These are phyloP conservation scores for Paecilomyces niveus DNA, from an alignment of 2,329 filamentous ascomycete genomes.

Conservation along the genomic window DNA sequence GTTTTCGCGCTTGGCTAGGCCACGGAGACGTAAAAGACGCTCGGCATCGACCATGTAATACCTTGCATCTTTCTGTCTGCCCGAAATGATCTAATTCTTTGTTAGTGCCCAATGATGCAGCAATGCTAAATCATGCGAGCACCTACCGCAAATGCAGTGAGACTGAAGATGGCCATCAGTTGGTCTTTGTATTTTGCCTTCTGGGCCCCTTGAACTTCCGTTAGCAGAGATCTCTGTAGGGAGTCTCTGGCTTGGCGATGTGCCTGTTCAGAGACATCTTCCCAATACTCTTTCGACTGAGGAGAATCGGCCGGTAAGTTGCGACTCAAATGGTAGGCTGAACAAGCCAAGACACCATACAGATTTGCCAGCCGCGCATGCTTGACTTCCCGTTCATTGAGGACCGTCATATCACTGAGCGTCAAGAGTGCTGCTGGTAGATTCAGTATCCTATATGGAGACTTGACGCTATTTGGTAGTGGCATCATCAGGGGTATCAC, in stretches of 20 bases:
- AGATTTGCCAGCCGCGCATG: slow-evolving; percentile 25
- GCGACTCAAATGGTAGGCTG: slow-evolving; percentile 18
- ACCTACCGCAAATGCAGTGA: slow-evolving; percentile 26
- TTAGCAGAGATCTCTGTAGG: slow-evolving; percentile 22
- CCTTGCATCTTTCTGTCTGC: slow-evolving; percentile 25
- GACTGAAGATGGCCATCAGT: slow-evolving; percentile 27
- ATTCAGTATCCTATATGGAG: slow-evolving; percentile 27
- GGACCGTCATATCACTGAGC: slow-evolving; percentile 22
- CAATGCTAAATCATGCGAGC: neutral
- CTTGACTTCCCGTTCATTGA: slow-evolving; percentile 17
- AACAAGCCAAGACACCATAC: slow-evolving; percentile 21
- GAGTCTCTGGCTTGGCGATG: slow-evolving; percentile 23
- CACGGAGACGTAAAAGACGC: slow-evolving; percentile 27
- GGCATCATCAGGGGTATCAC: slow-evolving; percentile 25
- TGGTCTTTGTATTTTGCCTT: slow-evolving; percentile 35
- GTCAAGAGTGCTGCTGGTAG: slow-evolving; percentile 23
- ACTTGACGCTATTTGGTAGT: slow-evolving; percentile 23
- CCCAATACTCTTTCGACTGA: slow-evolving; percentile 17
- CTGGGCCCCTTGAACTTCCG: slow-evolving; percentile 19
- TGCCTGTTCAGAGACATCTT: slow-evolving; percentile 14
- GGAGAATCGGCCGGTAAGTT: slow-evolving; percentile 6
- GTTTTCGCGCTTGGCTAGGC: slow-evolving; percentile 26
- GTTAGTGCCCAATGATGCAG: neutral
- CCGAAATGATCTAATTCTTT: slow-evolving; percentile 17
- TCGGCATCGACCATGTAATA: slow-evolving; percentile 34